phyloP scores from a whole-genome alignment of 1,284 basidiomycete species.

The Peniophora sp. region DNA sequence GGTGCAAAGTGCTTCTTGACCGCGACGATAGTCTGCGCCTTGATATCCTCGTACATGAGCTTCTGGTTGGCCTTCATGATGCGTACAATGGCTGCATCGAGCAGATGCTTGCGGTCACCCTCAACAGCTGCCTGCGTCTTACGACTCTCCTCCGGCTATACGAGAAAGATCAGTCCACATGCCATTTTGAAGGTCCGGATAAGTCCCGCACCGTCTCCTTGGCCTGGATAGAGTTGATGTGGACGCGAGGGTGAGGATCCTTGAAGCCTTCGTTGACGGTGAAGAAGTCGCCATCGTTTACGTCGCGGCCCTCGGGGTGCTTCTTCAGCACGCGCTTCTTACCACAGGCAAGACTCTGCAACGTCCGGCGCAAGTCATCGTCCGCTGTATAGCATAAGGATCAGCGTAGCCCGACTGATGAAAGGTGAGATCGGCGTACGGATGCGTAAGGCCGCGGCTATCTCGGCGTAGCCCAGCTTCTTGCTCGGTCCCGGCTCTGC shows the following conservation, averaged over 20 bases:
- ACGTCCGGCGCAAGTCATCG: constrained; percentile 69
- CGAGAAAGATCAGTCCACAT: background rate
- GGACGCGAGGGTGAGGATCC: constrained; percentile 74
- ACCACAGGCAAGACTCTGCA: constrained; percentile 90
- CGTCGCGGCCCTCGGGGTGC: constrained; percentile 72
- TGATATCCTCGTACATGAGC: constrained; percentile 69
- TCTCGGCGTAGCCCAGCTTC: constrained; percentile 58
- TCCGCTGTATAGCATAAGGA: constrained; percentile 40
- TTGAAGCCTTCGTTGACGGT: constrained; percentile 79
- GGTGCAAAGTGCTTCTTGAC: constrained; percentile 77
- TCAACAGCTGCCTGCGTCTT: constrained; percentile 82
- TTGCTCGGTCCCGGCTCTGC: constrained; percentile 60
- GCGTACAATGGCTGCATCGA: constrained; percentile 92
- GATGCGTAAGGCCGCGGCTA: constrained; percentile 47
- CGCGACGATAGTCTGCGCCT: constrained; percentile 70
- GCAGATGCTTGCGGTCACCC: constrained; percentile 75
- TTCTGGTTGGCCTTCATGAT: constrained; percentile 92
- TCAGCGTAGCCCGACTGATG: background rate
- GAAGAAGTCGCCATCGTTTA: constrained; percentile 75
- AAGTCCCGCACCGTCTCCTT: constrained; percentile 68
- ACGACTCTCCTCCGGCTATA: constrained; percentile 82
- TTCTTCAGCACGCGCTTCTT: constrained; percentile 88
- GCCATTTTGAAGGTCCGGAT: constrained; percentile 2
- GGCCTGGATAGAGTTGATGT: constrained; percentile 95
- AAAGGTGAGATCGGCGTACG: background rate